Evolutionary conservation across 331 rosid species (phyloP), one percentile per base, ranked within the genome.

Genomic region (Rhamnella rubrinervis): DNA sequence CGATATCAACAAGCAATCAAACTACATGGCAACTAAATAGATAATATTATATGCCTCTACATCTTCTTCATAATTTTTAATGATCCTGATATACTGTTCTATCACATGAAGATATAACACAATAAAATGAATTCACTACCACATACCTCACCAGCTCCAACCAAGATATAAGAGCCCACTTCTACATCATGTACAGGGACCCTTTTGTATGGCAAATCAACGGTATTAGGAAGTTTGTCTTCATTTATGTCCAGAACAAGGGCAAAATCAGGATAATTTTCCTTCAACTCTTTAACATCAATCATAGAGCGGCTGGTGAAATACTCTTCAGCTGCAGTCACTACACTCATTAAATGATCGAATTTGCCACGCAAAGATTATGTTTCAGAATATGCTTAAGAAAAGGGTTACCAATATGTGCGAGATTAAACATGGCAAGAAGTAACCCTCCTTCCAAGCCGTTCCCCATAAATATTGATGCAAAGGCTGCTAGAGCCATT

Each of bases 401-500:
- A 61, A 53, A 76, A 37, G 71, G 74, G 85, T 78, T 66, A 95
- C 99, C 97, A 23, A 95, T 95, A 80, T 95, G 99, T 60, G 99
- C 96, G 31, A 95, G 82, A 79, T 91, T 95, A 64, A 95, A 95
- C 97, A 95, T 95, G 58, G 92, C 96, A 87, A 95, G 89, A 78
- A 95, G 96, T 60, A 95, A 81, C 65, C 99, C 99, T 80, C 99
- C 99, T 81, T 95, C 99, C 71, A 95, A 65, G 66, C 93, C 67
- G 76, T 95, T 95, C 75, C 99, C 99, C 99, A 95, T 89, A 46
- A 91, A 87, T 39, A 86, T 74, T 0, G 99, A 85, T 0, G 97
- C 99, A 86, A 91, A 95, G 19, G 90, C 99, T 13, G 99, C 97
- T 59, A 95, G 84, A 65, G 99, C 99, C 99, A 87, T 95, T 28